Conservation (phyloP, 2,329 filamentous ascomycete species). For the Alternaria conjuncta region DNA sequence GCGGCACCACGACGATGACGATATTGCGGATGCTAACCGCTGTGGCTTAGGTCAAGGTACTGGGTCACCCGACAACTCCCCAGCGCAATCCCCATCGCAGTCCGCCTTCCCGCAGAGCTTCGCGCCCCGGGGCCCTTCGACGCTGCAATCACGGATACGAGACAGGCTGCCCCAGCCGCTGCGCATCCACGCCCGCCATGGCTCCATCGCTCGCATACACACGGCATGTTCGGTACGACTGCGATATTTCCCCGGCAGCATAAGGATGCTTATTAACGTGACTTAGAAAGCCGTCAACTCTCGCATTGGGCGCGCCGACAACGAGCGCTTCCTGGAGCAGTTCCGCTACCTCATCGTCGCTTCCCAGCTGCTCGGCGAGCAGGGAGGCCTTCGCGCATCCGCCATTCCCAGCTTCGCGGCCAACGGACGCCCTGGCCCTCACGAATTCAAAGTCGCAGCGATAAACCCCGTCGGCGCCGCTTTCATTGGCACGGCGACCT, state of each 20-base stretch:
- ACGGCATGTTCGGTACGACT: slow-evolving; percentile 45
- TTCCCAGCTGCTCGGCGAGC: slow-evolving; percentile 81
- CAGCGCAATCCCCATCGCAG: slow-evolving; percentile 13
- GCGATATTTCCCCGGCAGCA: neutral
- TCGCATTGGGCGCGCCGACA: slow-evolving; percentile 77
- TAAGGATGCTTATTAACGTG: slow-evolving; percentile 18
- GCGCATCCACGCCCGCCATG: slow-evolving; percentile 45
- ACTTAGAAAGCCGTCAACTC: slow-evolving; percentile 73
- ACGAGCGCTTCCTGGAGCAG: slow-evolving; percentile 84
- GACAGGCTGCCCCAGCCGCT: slow-evolving; percentile 58
- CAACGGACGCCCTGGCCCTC: slow-evolving; percentile 30
- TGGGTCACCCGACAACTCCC: slow-evolving; percentile 34
- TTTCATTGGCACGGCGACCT: slow-evolving; percentile 67
- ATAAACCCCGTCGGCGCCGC: slow-evolving; percentile 70
- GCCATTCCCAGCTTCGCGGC: slow-evolving; percentile 36
- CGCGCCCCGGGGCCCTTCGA: slow-evolving; percentile 58
- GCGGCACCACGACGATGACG: neutral
- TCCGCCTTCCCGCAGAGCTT: slow-evolving; percentile 48
- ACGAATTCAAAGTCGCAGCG: slow-evolving; percentile 50
- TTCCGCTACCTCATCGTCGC: slow-evolving; percentile 94
- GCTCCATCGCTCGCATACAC: slow-evolving; percentile 48
- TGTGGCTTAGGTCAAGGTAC: slow-evolving; percentile 40
- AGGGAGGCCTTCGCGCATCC: slow-evolving; percentile 48
- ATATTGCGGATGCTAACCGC: slow-evolving; percentile 27
- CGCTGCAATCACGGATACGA: slow-evolving; percentile 56